A percentile compares a stretch with the other conserved stretches of the same genome.
phyloP scores from a whole-genome alignment of 176 grass and related monocot species.

The Elaeis guineensis region DNA sequence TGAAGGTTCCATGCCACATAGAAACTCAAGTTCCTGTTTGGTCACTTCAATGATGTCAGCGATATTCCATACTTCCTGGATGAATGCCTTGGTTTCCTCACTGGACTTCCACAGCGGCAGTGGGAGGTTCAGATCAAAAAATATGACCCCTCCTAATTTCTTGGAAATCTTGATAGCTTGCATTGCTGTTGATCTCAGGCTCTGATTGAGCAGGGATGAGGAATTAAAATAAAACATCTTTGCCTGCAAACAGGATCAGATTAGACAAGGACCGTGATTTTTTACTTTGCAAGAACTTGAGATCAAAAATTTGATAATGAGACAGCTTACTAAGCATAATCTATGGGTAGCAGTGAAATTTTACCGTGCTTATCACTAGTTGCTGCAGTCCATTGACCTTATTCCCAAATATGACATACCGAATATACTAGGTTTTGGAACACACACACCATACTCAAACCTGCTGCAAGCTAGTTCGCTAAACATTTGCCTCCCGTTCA shows the following conservation, averaged over 20 bases:
- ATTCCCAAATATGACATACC: too few relatives aligned
- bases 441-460: too few relatives aligned
- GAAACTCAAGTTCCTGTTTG: slow-evolving; percentile 72
- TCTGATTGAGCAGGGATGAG: slow-evolving; percentile 55
- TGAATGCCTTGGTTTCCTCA: slow-evolving; percentile 43
- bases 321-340: too few relatives aligned
- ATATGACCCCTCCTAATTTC: slow-evolving; percentile 46
- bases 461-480: too few relatives aligned
- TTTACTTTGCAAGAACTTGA: too few relatives aligned
- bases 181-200: slow-evolving; percentile 31
- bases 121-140: slow-evolving; percentile 82
- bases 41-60: slow-evolving; percentile 70
- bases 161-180: slow-evolving; percentile 59
- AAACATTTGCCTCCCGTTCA: too few relatives aligned
- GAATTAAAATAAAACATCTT: slow-evolving; percentile 96
- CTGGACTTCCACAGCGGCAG: slow-evolving; percentile 60
- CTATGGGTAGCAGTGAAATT: too few relatives aligned
- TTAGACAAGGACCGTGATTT: too few relatives aligned
- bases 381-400: too few relatives aligned
- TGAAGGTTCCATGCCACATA: slow-evolving; percentile 43
- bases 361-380: too few relatives aligned
- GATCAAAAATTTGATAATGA: too few relatives aligned
- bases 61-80: slow-evolving; percentile 62
- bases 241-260: slow-evolving; percentile 40
- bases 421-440: too few relatives aligned